Conservation (phyloP, 225 moss, liverwort and hornwort species). For the Pleurozium schreberi region DNA sequence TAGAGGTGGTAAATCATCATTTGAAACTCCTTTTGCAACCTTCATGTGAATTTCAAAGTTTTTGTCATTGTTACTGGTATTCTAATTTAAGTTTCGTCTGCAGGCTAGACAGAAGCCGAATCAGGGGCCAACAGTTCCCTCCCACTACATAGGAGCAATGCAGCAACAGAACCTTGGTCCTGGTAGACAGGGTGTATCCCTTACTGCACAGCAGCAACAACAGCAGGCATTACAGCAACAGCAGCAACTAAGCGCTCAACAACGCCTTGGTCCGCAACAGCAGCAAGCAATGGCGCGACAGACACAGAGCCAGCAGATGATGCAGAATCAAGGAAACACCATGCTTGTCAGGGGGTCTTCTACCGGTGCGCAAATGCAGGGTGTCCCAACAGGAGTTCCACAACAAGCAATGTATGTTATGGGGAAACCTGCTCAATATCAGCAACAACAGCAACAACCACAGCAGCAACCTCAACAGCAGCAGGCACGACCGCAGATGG, state of each 20-base stretch:
- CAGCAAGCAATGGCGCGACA: slow-evolving; percentile 39
- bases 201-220: slow-evolving; percentile 21
- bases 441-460: slow-evolving; percentile 31
- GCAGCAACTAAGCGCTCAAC: slow-evolving; percentile 25
- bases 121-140: slow-evolving; percentile 33
- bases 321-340: slow-evolving; percentile 17
- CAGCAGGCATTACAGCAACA: slow-evolving; percentile 31
- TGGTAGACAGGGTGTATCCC: slow-evolving; percentile 30
- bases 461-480: slow-evolving; percentile 24
- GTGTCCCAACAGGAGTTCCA: slow-evolving; percentile 12
- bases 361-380: slow-evolving; percentile 36
- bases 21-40: background rate
- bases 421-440: slow-evolving; percentile 22
- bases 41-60: background rate
- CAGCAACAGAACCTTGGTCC: slow-evolving; percentile 37
- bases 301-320: slow-evolving; percentile 17
- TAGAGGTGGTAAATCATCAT: background rate
- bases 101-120: slow-evolving; percentile 67
- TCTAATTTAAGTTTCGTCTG: background rate
- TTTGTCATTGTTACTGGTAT: background rate
- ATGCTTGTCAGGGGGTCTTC: slow-evolving; percentile 23
- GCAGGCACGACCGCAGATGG: slow-evolving; percentile 21
- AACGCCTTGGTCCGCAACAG: slow-evolving; percentile 26
- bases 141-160: slow-evolving; percentile 37
- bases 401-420: slow-evolving; percentile 22